Evolutionary conservation across 495 filamentous ascomycete genomes (phyloP).

Genomic region (Clavariopsis aquatica): DNA sequence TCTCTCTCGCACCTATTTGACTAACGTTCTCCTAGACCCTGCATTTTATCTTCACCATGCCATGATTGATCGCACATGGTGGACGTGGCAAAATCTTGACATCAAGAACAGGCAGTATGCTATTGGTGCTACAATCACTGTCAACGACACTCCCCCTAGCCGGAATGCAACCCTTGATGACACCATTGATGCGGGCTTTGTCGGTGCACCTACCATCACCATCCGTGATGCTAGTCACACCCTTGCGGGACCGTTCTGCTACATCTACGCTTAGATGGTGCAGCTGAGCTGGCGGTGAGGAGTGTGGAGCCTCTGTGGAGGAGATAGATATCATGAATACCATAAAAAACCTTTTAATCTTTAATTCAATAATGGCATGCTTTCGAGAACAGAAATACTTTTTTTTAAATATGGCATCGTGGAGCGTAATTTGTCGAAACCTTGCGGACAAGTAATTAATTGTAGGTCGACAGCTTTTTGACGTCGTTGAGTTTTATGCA

Average conservation of each 20-base stretch:
- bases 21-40: too few relatives aligned
- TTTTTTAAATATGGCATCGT: background rate
- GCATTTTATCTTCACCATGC: constrained; percentile 71
- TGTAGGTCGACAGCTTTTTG: too few relatives aligned
- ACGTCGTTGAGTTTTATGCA: too few relatives aligned
- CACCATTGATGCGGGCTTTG: constrained; percentile 48
- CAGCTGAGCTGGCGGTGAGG: constrained; percentile 10
- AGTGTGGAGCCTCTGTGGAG: constrained; percentile 15
- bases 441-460: background rate
- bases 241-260: constrained; percentile 58
- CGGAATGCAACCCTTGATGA: constrained; percentile 54
- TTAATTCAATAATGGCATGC: background rate
- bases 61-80: constrained; percentile 68
- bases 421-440: background rate
- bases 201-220: constrained; percentile 44
- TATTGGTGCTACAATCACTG: constrained; percentile 58
- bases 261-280: constrained; percentile 50
- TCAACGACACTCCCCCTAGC: constrained; percentile 55
- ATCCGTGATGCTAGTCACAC: constrained; percentile 56
- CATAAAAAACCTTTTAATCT: background rate
- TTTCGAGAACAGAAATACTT: background rate
- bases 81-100: constrained; percentile 70
- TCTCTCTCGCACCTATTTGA: background rate
- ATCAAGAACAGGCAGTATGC: constrained; percentile 46
- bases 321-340: background rate